These are phyloP conservation scores for Penicillium canariense DNA, from an alignment of 495 filamentous ascomycete genomes.

Conservation along the genomic window DNA sequence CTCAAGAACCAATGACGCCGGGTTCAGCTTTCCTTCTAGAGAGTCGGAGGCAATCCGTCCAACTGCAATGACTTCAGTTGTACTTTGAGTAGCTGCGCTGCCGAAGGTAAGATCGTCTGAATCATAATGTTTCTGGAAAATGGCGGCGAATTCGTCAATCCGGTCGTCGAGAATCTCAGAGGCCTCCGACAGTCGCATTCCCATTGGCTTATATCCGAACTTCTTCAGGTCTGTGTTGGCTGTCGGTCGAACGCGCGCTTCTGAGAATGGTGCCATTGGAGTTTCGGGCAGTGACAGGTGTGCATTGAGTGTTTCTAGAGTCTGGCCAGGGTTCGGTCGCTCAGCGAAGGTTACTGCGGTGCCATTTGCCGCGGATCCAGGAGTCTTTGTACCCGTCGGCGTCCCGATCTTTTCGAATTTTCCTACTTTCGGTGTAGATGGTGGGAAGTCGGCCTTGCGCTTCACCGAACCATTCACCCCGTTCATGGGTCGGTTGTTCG, in stretches of 20 bases:
- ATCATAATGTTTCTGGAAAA: constrained; percentile 70
- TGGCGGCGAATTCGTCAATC: constrained; percentile 78
- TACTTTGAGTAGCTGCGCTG: constrained; percentile 78
- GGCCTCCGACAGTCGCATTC: constrained; percentile 88
- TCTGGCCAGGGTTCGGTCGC: constrained; percentile 73
- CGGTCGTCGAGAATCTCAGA: constrained; percentile 92
- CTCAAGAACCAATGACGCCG: constrained; percentile 81
- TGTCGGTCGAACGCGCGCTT: constrained; percentile 76
- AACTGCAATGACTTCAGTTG: constrained; percentile 82
- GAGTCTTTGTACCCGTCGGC: constrained; percentile 29
- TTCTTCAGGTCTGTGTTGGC: constrained; percentile 85
- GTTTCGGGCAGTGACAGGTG: constrained; percentile 67
- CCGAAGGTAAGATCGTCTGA: constrained; percentile 83
- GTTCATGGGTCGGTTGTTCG: constrained; percentile 44
- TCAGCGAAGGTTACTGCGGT: constrained; percentile 59
- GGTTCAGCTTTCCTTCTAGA: constrained; percentile 77
- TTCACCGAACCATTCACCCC: constrained; percentile 56
- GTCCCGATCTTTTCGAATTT: constrained; percentile 40
- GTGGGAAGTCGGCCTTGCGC: constrained; percentile 62
- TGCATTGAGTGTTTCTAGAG: constrained; percentile 76
- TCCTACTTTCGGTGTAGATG: constrained; percentile 50
- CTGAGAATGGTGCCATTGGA: constrained; percentile 66
- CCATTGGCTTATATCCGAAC: constrained; percentile 84
- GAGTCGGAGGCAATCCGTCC: constrained; percentile 88
- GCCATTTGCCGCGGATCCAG: constrained; percentile 21